Evolutionary conservation across 495 filamentous ascomycete species (phyloP).

Genomic region (Hypoxylon rickii): DNA sequence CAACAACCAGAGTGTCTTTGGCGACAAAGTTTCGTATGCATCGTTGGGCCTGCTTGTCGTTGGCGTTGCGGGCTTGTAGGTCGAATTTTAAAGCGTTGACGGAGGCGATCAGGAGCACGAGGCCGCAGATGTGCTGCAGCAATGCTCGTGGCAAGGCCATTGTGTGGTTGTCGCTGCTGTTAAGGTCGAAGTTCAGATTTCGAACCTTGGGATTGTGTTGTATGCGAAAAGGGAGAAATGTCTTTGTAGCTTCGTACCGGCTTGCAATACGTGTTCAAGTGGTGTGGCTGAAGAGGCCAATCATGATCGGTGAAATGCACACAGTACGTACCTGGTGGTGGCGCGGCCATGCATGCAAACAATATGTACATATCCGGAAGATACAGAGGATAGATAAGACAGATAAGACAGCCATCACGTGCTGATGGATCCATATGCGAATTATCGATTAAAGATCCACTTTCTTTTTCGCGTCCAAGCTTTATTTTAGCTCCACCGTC

Average conservation of each 20-base stretch:
- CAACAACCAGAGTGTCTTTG: constrained; percentile 93
- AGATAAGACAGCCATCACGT: too few relatives aligned
- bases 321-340: not conserved
- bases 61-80: constrained; percentile 67
- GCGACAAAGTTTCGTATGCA: constrained; percentile 97
- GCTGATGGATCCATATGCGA: too few relatives aligned
- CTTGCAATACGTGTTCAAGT: constrained; percentile 39
- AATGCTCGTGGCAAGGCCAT: constrained; percentile 46
- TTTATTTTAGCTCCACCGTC: not conserved
- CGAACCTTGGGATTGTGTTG: constrained; percentile 1
- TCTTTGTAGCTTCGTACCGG: constrained; percentile 23
- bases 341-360: too few relatives aligned
- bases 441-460: too few relatives aligned
- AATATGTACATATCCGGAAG: too few relatives aligned
- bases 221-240: constrained; percentile 20
- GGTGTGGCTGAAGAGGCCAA: too few relatives aligned
- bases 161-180: constrained; percentile 13
- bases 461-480: too few relatives aligned
- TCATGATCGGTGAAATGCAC: too few relatives aligned
- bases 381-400: too few relatives aligned
- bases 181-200: not conserved
- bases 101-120: constrained; percentile 61
- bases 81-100: constrained; percentile 91
- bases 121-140: constrained; percentile 51
- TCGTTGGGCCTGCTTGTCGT: constrained; percentile 70